phyloP scores from a whole-genome alignment of 1,284 basidiomycete species.

The Ceratobasidium sp. region DNA sequence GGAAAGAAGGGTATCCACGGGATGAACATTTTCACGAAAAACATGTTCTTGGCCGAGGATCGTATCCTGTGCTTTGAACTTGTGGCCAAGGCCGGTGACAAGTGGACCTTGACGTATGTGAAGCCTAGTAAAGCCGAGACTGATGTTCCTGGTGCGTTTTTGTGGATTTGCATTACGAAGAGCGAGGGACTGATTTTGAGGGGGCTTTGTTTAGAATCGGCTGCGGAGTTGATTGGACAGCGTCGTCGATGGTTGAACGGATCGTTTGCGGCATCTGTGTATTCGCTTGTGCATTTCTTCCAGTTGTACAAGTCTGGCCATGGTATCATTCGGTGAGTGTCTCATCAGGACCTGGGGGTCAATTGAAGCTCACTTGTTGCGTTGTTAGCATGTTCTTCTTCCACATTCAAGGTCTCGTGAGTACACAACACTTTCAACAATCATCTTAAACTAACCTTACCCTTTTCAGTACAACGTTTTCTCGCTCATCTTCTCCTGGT shows the following conservation, averaged over 20 bases:
- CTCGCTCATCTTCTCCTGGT: slow-evolving; percentile 89
- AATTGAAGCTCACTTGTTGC: background rate
- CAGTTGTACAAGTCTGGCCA: slow-evolving; percentile 89
- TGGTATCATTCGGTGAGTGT: slow-evolving; percentile 70
- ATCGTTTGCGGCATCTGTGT: slow-evolving; percentile 96
- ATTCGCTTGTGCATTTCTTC: slow-evolving; percentile 95
- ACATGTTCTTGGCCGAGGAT: slow-evolving; percentile 95
- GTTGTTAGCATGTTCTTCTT: slow-evolving; percentile 86
- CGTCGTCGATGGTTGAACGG: slow-evolving; percentile 97
- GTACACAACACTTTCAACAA: slow-evolving; percentile 54
- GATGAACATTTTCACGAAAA: slow-evolving; percentile 98
- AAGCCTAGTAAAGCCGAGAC: slow-evolving; percentile 97
- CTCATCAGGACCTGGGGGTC: background rate
- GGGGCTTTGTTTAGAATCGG: slow-evolving; percentile 68
- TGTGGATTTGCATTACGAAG: too few species aligned
- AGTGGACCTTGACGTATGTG: slow-evolving; percentile 94
- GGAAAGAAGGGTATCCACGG: slow-evolving; percentile 95
- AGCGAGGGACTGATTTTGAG: background rate
- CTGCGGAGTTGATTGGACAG: slow-evolving; percentile 93
- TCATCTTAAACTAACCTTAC: slow-evolving; percentile 28
- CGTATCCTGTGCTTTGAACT: slow-evolving; percentile 97
- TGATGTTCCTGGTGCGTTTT: slow-evolving; percentile 75
- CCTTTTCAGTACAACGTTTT: slow-evolving; percentile 78
- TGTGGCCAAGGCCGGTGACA: slow-evolving; percentile 87
- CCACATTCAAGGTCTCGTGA: slow-evolving; percentile 89